Percentiles rank a stretch among this genome's conserved stretches.
These are phyloP conservation scores for Lactarius evosmus DNA, from an alignment of 768 basidiomycete genomes.

Conservation along the genomic window DNA sequence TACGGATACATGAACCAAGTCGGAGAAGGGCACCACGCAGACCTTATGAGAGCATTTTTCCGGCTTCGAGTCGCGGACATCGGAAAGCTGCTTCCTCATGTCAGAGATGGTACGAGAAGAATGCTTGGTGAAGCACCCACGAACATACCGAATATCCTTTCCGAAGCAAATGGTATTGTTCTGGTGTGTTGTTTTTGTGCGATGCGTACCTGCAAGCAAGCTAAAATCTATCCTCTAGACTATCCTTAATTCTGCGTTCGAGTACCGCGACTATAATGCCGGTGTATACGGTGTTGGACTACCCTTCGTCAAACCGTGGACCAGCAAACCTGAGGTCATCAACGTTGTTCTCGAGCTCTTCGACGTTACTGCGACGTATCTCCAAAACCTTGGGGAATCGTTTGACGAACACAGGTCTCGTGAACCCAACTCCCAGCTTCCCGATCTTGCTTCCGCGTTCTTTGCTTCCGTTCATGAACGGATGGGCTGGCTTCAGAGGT, in stretches of 20 bases:
- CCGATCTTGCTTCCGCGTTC: conserved; percentile 58
- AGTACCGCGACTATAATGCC: conserved; percentile 69
- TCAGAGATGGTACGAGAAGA: conserved; percentile 47
- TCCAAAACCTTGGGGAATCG: conserved; percentile 41
- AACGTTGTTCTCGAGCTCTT: conserved; percentile 73
- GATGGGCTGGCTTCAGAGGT: conserved; percentile 67
- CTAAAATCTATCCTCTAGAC: conserved; percentile 43
- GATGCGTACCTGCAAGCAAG: neutral
- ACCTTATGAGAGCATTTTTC: conserved; percentile 84
- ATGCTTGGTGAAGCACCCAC: conserved; percentile 44
- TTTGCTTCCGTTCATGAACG: conserved; percentile 68
- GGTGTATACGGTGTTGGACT: conserved; percentile 74
- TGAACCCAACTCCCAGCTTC: conserved; percentile 54
- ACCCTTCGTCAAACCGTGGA: conserved; percentile 79
- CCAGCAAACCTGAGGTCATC: conserved; percentile 63
- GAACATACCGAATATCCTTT: conserved; percentile 45
- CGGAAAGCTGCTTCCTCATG: conserved; percentile 61
- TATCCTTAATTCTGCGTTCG: conserved; percentile 65
- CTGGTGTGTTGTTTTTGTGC: conserved; percentile 46
- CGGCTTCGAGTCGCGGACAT: conserved; percentile 62
- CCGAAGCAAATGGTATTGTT: conserved; percentile 67
- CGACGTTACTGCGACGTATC: conserved; percentile 51
- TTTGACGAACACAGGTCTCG: conserved; percentile 30
- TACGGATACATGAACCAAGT: conserved; percentile 61
- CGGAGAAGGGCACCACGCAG: conserved; percentile 59